A percentile compares a stretch with the other conserved stretches of the same genome.
Conservation (phyloP, 208 protist species). For the Blechomonas ayalai region DNA sequence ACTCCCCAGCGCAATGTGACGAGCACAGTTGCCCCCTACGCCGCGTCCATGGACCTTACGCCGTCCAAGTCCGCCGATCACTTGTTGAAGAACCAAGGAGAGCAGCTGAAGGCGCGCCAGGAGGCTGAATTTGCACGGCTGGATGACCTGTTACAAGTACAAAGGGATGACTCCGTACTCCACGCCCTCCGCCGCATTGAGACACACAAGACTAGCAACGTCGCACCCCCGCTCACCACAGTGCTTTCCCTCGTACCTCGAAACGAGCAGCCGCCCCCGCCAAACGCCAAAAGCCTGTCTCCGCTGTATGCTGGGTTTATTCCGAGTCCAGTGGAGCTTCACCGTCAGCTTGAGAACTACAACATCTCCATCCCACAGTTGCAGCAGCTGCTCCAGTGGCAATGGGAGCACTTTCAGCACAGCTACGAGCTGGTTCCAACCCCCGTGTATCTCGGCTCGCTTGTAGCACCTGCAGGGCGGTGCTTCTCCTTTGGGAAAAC, state of each 20-base stretch:
- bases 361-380: slow-evolving; percentile 47
- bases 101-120: no score
- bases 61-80: no score
- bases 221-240: slow-evolving; percentile 17
- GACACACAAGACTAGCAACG: not conserved
- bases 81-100: no score
- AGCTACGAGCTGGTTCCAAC: slow-evolving; percentile 44
- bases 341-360: slow-evolving; percentile 29
- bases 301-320: slow-evolving; percentile 37
- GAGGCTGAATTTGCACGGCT: no score
- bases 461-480: slow-evolving; percentile 14
- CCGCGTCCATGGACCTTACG: no score
- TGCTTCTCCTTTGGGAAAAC: slow-evolving; percentile 11
- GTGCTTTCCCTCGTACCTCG: slow-evolving; percentile 21
- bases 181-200: slow-evolving; percentile 5
- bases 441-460: slow-evolving; percentile 27
- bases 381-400: slow-evolving; percentile 68
- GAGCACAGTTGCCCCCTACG: no score
- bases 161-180: slow-evolving; percentile 15
- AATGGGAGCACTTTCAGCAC: slow-evolving; percentile 70
- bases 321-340: slow-evolving; percentile 38
- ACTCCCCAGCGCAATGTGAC: no score
- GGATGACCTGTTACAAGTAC: slow-evolving; percentile 18
- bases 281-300: not conserved
- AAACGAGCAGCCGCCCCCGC: slow-evolving; percentile 3